Conservation (phyloP, 805 yeast species). For the Wickerhamiella slavikovae region DNA sequence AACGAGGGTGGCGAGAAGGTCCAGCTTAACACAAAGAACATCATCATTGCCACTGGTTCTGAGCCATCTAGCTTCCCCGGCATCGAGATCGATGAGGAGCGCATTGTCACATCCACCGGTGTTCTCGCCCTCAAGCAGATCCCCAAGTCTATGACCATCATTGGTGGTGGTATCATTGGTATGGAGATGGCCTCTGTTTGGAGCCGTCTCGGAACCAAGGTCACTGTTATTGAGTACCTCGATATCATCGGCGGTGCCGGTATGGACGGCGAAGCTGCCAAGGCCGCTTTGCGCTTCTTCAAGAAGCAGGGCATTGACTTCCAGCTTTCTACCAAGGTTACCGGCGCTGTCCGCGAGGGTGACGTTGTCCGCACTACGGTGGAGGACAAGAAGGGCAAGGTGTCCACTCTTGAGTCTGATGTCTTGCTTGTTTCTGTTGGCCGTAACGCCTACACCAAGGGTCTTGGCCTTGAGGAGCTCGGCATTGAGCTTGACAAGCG, state of each 20-base stretch:
- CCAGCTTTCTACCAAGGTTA: constrained; percentile 80
- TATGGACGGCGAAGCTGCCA: constrained; percentile 92
- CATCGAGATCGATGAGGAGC: constrained; percentile 84
- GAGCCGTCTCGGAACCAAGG: constrained; percentile 87
- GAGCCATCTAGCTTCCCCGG: constrained; percentile 99
- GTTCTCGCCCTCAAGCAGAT: constrained; percentile 65
- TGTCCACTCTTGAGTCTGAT: constrained; percentile 72
- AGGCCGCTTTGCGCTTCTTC: constrained; percentile 70
- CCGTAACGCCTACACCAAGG: constrained; percentile 91
- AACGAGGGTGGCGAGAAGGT: constrained; percentile 67
- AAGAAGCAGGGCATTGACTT: constrained; percentile 90
- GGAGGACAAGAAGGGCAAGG: constrained; percentile 76
- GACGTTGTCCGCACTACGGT: constrained; percentile 71
- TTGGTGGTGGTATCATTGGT: constrained; percentile 99
- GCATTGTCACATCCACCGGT: constrained; percentile 93
- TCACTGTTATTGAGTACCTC: constrained; percentile 83
- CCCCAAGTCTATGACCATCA: constrained; percentile 79
- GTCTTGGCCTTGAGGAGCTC: constrained; percentile 68
- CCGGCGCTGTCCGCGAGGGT: constrained; percentile 71
- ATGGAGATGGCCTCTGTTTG: constrained; percentile 98
- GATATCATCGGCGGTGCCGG: constrained; percentile 94
- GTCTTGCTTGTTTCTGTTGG: constrained; percentile 94
- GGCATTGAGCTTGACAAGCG: constrained; percentile 82
- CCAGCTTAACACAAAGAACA: constrained; percentile 57
- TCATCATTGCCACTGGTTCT: constrained; percentile 95